Evolutionary conservation across 768 basidiomycete species (phyloP), one percentile per base, ranked within the genome.

Genomic region (Termitomyces sp.): DNA sequence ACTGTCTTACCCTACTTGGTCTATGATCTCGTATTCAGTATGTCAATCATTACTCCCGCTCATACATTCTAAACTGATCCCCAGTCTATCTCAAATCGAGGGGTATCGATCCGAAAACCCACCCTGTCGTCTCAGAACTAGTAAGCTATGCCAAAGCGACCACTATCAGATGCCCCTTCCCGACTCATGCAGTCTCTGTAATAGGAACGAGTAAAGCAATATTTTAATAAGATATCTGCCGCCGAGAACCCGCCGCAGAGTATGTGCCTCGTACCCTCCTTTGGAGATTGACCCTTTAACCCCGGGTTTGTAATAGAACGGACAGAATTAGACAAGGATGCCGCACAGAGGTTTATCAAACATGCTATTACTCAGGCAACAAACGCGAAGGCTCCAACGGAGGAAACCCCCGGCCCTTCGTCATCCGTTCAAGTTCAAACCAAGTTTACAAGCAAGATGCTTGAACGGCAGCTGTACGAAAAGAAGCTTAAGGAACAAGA

Each of bases 1-100:
- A 87, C 87, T 6, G 77, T 85, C 39, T 69, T 94, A 46, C 90
- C 91, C n/a, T 94, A 94, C 73, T 79, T 92, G 35, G 80, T 90
- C 3, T 92, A 94, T 68, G 92, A 94, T 72, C 81, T 95, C 11
- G 76, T 93, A n/a, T 93, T 92, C 75, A 87, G 93, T 93, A 64
- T 65, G 87, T 77, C 5, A 40, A 50, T 18, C 15, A 33, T 35
- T 16, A 35, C 63, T 13, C 60, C 33, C 33, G 38, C 32, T 15
- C 36, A 57, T 55, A 32, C 36, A 44, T 58, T 54, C 61, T 59
- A 57, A 58, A 60, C 13, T 59, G 51, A 48, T 67, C 7, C 39
- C 1, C 55, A 94, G 92, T 93, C 45, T 94, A 94, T 71, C 79
- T 95, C 45, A 93, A 90, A 74, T 81, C 89, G 33, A 81, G 82